Evolutionary conservation across 164 flowering plant genomes (phyloP).

Genomic region (Chimonanthus praecox): DNA sequence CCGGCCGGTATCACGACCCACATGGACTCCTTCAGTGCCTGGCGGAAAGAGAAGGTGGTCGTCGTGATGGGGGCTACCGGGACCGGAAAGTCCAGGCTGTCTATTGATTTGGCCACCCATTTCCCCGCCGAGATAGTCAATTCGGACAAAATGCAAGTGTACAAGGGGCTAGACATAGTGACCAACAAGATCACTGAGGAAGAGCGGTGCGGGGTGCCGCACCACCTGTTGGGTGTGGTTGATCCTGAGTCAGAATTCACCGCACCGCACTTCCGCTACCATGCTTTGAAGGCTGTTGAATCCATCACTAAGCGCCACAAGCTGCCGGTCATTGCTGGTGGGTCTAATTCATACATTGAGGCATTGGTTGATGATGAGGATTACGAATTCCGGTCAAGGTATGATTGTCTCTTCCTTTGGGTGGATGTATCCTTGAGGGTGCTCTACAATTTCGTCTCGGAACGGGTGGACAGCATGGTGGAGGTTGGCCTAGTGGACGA

Average conservation of each 20-base stretch:
- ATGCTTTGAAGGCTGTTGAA: constrained; percentile 31
- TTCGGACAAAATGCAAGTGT: constrained; percentile 85
- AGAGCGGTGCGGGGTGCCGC: constrained; percentile 58
- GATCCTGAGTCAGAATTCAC: constrained; percentile 52
- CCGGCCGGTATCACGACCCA: not conserved
- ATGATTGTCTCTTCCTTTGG: constrained; percentile 76
- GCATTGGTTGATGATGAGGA: constrained; percentile 42
- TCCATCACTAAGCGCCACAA: constrained; percentile 34
- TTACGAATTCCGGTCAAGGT: constrained; percentile 30
- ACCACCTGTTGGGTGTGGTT: constrained; percentile 56
- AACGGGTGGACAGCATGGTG: constrained; percentile 69
- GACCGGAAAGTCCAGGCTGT: constrained; percentile 72
- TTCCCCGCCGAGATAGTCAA: constrained; percentile 68
- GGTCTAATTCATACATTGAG: constrained; percentile 73
- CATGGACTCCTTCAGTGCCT: constrained; percentile 15
- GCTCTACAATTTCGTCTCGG: constrained; percentile 38
- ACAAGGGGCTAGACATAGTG: constrained; percentile 58
- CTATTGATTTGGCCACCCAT: constrained; percentile 66
- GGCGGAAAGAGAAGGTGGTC: constrained; percentile 61
- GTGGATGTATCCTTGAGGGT: constrained; percentile 57
- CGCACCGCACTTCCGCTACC: constrained; percentile 36
- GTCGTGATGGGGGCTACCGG: constrained; percentile 87
- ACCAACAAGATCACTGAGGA: constrained; percentile 80
- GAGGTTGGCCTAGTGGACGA: constrained; percentile 56
- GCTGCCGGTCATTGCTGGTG: constrained; percentile 81